Evolutionary conservation across 768 basidiomycete genomes (phyloP), one percentile per base, ranked within the genome.

Genomic region (Pholiota conissans): DNA sequence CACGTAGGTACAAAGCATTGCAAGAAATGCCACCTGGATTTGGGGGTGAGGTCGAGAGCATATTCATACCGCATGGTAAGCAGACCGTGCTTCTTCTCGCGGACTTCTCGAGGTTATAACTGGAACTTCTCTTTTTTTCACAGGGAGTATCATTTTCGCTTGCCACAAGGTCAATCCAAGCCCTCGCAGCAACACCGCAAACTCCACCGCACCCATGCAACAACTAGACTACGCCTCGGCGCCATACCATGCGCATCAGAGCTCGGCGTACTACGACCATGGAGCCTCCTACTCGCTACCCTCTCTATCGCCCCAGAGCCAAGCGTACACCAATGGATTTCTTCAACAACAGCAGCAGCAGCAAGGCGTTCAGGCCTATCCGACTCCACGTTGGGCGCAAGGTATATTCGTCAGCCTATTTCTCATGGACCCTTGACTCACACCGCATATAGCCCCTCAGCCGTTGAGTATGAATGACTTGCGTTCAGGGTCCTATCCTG

Each of bases 11-110:
- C 78, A 88, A 88, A 71, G 86, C 89, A 42, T 77, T 79, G 56
- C 88, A 88, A 68, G 75, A 75, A 63, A 83, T 89, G 79, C 76
- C 79, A 67, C 79, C 81, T 34, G 78, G 77, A 49, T 75, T 81
- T 57, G 77, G 76, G 49, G 81, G 79, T 57, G 83, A 87, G 71
- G 89, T 93, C 27, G 91, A 93, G 69, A 92, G 90, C 73, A 87
- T 93, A 61, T 93, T 90, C 73, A 91, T 93, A 72, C 91, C 92
- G 70, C 90, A 94, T 83, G 91, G 91, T 89, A 69, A 65, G 84
- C 72, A 58, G 57, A 51, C 62, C 60, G 42, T 62, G 63, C 65
- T 66, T 57, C 69, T 66, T 66, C 63, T 52, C 58, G 63, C 63
- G 63, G 52, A 49, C 49, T 57, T 56, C 62, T 55, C 60, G 60